A percentile compares a stretch with the other conserved stretches of the same genome.
These are phyloP conservation scores for Irpex rosettiformis DNA, from an alignment of 1,284 basidiomycete species.

Conservation along the genomic window DNA sequence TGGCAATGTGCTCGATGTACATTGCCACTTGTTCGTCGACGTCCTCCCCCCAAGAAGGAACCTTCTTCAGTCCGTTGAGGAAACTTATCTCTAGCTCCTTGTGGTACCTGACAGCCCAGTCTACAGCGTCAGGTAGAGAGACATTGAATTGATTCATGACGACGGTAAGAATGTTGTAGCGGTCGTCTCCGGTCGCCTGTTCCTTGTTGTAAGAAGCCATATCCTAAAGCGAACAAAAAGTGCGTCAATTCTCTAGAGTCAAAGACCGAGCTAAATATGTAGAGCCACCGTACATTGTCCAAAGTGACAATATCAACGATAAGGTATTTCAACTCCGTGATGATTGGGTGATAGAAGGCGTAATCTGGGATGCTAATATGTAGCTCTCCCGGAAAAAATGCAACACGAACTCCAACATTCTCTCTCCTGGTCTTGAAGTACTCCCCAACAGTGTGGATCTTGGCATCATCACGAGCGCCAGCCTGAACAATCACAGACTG, in stretches of 20 bases:
- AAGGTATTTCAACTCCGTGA: conserved; percentile 21
- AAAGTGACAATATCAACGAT: conserved; percentile 17
- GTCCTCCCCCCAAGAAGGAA: conserved; percentile 19
- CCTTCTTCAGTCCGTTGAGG: conserved; percentile 16
- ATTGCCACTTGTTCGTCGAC: conserved; percentile 23
- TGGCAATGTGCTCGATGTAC: conserved; percentile 32
- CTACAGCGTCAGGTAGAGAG: conserved; percentile 28
- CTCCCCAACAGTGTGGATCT: conserved; percentile 26
- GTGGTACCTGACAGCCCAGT: conserved; percentile 28
- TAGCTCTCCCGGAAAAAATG: conserved; percentile 28
- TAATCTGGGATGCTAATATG: conserved; percentile 30
- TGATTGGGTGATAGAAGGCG: conserved; percentile 28
- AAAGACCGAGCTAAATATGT: not conserved
- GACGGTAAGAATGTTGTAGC: conserved; percentile 28
- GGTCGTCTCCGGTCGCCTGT: conserved; percentile 29
- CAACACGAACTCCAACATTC: conserved; percentile 27
- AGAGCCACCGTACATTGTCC: conserved; percentile 26
- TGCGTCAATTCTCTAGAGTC: not conserved
- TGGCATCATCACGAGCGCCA: conserved; percentile 20
- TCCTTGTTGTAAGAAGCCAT: conserved; percentile 33
- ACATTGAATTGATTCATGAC: conserved; percentile 19
- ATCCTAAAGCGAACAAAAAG: conserved; percentile 24
- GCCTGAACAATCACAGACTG: conserved; percentile 28
- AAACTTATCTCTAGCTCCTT: conserved; percentile 23
- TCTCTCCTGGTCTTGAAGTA: conserved; percentile 28